Percentiles rank a stretch among this genome's conserved stretches.
Evolutionary conservation across 495 filamentous ascomycete genomes (phyloP).

Genomic region (Durotheca rogersii): DNA sequence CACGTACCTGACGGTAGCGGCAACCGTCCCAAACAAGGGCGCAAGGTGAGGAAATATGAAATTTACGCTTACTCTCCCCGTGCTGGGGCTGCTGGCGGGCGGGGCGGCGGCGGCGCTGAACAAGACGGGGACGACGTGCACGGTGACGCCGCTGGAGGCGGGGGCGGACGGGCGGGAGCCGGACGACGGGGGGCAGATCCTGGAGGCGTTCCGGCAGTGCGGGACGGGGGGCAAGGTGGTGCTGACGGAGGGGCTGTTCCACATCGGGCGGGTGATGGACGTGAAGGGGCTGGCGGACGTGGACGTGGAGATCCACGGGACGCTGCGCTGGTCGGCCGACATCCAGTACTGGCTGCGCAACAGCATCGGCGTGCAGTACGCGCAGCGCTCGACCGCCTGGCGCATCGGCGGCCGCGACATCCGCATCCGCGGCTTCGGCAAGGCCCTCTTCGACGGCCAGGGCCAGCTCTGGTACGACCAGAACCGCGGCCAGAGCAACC

Average conservation of each 20-base stretch:
- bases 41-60: conserved; percentile 16
- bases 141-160: conserved; percentile 35
- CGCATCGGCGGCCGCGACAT: conserved; percentile 42
- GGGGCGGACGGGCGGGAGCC: conserved; percentile 27
- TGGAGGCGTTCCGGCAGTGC: conserved; percentile 45
- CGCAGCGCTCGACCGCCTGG: conserved; percentile 43
- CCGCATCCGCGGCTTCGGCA: conserved; percentile 40
- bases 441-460: conserved; percentile 45
- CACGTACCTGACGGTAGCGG: too few relatives aligned
- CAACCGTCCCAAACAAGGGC: too few relatives aligned
- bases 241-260: conserved; percentile 41
- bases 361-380: conserved; percentile 42
- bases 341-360: conserved; percentile 43
- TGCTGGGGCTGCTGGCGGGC: conserved; percentile 17
- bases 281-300: conserved; percentile 41
- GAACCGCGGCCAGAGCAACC: conserved; percentile 37
- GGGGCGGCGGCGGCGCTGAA: conserved; percentile 31
- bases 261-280: conserved; percentile 49
- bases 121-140: conserved; percentile 41
- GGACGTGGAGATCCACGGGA: conserved; percentile 46
- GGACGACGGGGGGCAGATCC: conserved; percentile 47
- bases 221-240: conserved; percentile 39
- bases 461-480: conserved; percentile 49
- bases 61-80: conserved; percentile 6
- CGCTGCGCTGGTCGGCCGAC: conserved; percentile 40